Evolutionary conservation across 805 yeast species (phyloP).

Genomic region (Komagataella pastoris): DNA sequence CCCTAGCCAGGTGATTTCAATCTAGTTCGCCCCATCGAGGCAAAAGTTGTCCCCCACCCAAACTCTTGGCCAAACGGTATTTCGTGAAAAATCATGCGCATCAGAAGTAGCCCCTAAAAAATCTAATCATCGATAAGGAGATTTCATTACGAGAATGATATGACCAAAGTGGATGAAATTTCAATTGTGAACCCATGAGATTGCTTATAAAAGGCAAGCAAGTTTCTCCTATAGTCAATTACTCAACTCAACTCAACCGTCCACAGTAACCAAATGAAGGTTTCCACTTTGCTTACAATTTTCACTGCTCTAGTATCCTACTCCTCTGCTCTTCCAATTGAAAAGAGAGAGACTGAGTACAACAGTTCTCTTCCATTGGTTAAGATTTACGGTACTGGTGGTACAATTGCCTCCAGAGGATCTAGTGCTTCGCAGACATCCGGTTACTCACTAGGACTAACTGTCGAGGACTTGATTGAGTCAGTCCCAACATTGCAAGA

Average conservation of each 20-base stretch:
- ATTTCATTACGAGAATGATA: background rate
- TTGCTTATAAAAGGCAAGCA: background rate
- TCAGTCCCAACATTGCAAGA: slow-evolving; percentile 42
- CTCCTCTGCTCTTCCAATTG: background rate
- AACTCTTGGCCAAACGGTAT: background rate
- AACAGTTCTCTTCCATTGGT: slow-evolving; percentile 15
- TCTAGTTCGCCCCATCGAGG: no score
- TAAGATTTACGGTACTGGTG: slow-evolving; percentile 45
- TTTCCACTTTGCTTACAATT: background rate
- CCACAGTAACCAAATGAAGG: background rate
- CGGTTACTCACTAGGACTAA: slow-evolving; percentile 37
- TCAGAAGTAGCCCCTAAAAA: background rate
- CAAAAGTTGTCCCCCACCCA: background rate
- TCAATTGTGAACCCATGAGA: background rate
- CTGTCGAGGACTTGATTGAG: slow-evolving; percentile 34
- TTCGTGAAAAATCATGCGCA: background rate
- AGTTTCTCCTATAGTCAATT: background rate
- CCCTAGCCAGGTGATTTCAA: no score
- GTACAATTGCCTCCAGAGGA: slow-evolving; percentile 46
- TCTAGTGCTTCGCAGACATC: slow-evolving; percentile 32
- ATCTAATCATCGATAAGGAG: background rate
- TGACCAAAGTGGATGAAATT: background rate
- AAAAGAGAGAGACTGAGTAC: slow-evolving; percentile 1
- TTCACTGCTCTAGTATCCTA: background rate
- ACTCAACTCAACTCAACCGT: background rate